These are phyloP conservation scores for Trypanosoma cruzi DNA, from an alignment of 208 protist species.

Conservation along the genomic window DNA sequence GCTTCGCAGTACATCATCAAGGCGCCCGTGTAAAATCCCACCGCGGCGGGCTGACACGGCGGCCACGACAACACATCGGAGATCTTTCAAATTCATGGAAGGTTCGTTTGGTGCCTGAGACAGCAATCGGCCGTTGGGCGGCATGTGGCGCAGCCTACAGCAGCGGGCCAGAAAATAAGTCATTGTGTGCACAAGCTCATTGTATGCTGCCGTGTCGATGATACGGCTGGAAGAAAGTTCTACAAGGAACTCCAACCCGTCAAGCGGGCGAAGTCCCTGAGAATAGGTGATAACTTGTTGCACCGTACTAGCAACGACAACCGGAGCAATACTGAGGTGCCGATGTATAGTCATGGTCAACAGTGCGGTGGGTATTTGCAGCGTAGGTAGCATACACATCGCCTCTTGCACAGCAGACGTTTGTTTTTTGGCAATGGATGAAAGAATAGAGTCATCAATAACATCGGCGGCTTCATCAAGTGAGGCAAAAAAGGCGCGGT, in stretches of 20 bases:
- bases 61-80: constrained; percentile 64
- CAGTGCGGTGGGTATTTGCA: constrained; percentile 53
- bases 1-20: constrained; percentile 78
- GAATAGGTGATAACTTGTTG: constrained; percentile 60
- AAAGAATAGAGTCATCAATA: constrained; percentile 71
- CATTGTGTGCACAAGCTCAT: constrained; percentile 67
- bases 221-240: constrained; percentile 81
- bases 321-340: constrained; percentile 65
- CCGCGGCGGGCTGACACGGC: constrained; percentile 68
- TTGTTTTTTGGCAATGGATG: constrained; percentile 33
- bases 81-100: constrained; percentile 30
- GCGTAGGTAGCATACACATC: constrained; percentile 60
- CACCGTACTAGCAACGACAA: constrained; percentile 59
- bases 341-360: constrained; percentile 75
- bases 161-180: constrained; percentile 58
- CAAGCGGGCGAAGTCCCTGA: constrained; percentile 54
- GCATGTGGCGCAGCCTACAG: constrained; percentile 80
- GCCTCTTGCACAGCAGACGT: constrained; percentile 56
- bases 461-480: constrained; percentile 76
- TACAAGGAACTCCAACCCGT: constrained; percentile 68
- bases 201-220: constrained; percentile 58
- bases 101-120: constrained; percentile 32
- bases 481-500: constrained; percentile 62
- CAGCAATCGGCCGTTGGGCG: constrained; percentile 74
- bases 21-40: constrained; percentile 73